Evolutionary conservation across 2,329 filamentous ascomycete species (phyloP), one percentile per base, ranked within the genome.

Genomic region (Curvularia hawaiiensis): DNA sequence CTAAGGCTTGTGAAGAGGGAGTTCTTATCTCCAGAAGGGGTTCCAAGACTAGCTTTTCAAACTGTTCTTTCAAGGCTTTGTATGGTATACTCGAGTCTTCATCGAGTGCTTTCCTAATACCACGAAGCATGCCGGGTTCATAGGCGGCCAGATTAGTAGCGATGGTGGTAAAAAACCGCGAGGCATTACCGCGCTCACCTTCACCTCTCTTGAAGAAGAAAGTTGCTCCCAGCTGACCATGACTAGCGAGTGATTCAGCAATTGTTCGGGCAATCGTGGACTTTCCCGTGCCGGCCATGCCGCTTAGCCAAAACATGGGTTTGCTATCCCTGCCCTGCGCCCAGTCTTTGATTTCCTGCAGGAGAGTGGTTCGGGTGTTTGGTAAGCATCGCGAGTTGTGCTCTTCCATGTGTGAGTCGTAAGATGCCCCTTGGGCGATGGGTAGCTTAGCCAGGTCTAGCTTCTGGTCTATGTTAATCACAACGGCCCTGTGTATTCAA

Each of bases 221-320:
- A 41, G 55, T 63, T 20, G 58, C 61, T 38, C 60, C 62, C 7
- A 65, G 49, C 26, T 59, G 43, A 0, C 33, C 18, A 1, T 33
- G 11, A 16, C 35, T 41, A 26, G 33, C 56, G 28, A 60, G 60
- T 12, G 28, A 49, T n/a, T 52, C 6, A 3, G 72, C 69, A 4
- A 74, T 33, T 0, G 71, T 72, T 40, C 41, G 56, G n/a, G 62
- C 62, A 38, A 62, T 62, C 3, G 60, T 64, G 9, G 51, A 48
- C n/a, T 53, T 53, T 41, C 50, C 50, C 8, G 8, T 45, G 22
- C 50, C 28, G 3, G 55, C 60, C 43, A 58, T 52, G 20, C 72
- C 71, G n/a, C 54, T 65, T 3, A 75, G 60, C 74, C 68, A 76
- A 61, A 69, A 75, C 51, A 75, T 69, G 30, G 49, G 46, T 39